These are phyloP conservation scores for Epichloe bromicola DNA, from an alignment of 2,329 filamentous ascomycete genomes.

Conservation along the genomic window DNA sequence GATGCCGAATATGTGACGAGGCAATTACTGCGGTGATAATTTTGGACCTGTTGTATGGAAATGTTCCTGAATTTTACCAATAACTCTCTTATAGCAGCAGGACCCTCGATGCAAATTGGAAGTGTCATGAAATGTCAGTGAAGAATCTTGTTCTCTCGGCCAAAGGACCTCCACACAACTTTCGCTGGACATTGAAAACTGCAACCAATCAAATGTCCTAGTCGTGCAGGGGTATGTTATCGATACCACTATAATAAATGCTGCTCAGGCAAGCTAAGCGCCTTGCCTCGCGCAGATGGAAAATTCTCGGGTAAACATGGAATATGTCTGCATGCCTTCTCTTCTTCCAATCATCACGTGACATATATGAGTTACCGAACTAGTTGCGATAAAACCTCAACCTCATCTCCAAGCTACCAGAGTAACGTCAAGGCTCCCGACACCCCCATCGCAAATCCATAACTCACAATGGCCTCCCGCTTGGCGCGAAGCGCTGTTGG, in stretches of 20 bases:
- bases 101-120: background rate
- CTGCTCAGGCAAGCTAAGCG: background rate
- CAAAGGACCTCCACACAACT: background rate
- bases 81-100: no score
- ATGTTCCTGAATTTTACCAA: no score
- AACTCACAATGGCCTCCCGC: conserved; percentile 87
- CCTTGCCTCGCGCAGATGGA: background rate
- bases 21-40: no score
- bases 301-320: conserved; percentile 14
- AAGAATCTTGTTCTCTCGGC: background rate
- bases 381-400: conserved; percentile 39
- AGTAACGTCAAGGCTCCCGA: conserved; percentile 31
- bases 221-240: background rate
- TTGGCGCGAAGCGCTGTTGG: conserved; percentile 90
- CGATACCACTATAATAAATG: accelerated
- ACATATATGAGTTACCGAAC: conserved; percentile 22
- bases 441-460: conserved; percentile 43
- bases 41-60: background rate
- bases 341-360: conserved; percentile 21
- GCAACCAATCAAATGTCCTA: conserved; percentile 4
- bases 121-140: background rate
- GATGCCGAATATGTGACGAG: background rate
- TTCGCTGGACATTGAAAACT: conserved; percentile 4
- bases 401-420: conserved; percentile 31
- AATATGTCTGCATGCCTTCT: background rate